These are phyloP conservation scores for Gossypium rotundifolium DNA, from an alignment of 345 rosid genomes.

Conservation along the genomic window DNA sequence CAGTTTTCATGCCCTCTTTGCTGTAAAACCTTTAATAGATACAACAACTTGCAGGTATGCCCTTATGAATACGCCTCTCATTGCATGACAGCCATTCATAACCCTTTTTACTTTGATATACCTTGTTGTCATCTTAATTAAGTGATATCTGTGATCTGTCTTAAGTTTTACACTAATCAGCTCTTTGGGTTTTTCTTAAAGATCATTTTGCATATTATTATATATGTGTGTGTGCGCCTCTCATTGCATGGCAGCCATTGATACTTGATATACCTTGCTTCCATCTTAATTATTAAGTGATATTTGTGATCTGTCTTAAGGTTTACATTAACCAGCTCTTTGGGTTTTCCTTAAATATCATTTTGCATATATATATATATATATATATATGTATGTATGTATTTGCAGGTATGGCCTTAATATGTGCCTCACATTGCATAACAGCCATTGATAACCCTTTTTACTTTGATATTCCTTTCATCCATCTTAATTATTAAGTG, in stretches of 20 bases:
- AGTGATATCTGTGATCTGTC: background rate
- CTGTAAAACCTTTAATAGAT: conserved; percentile 51
- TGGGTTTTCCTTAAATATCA: background rate
- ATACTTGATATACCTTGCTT: background rate
- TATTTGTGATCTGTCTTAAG: background rate
- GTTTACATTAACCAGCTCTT: background rate
- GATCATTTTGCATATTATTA: too few relatives aligned
- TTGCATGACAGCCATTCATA: background rate
- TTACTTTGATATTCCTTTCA: too few relatives aligned
- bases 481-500: too few relatives aligned
- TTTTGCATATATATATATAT: background rate
- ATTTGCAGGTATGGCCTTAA: background rate
- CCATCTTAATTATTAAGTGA: background rate
- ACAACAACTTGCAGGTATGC: conserved; percentile 56
- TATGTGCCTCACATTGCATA: too few relatives aligned
- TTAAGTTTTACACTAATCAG: too few relatives aligned
- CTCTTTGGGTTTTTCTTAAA: too few relatives aligned
- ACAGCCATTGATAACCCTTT: background rate
- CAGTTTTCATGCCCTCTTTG: conserved; percentile 57
- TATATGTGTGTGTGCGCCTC: too few relatives aligned
- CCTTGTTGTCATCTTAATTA: background rate
- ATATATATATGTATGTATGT: background rate
- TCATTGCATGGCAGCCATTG: background rate
- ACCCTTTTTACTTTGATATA: background rate
- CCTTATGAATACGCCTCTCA: background rate